A percentile compares a stretch with the other conserved stretches of the same genome.
Conservation (phyloP, 2,329 filamentous ascomycete species). For the Ophiostoma sp. region DNA sequence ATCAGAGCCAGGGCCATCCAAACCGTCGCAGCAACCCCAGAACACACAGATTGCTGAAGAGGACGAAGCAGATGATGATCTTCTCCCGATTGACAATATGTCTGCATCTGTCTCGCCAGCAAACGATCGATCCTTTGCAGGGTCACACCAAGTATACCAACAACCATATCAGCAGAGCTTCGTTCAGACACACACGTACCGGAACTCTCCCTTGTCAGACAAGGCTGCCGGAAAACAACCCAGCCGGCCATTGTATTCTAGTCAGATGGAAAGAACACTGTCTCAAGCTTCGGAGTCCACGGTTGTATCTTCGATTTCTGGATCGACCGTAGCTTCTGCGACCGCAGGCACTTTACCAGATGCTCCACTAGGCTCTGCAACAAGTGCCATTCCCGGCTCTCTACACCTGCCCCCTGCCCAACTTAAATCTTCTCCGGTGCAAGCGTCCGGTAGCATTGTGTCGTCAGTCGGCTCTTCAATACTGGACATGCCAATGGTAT, state of each 20-base stretch:
- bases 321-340: background rate
- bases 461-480: slow-evolving; percentile 13
- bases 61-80: slow-evolving; percentile 9
- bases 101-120: background rate
- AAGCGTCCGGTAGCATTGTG: background rate
- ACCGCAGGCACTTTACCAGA: background rate
- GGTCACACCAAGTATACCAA: background rate
- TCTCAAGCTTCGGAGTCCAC: slow-evolving; percentile 19
- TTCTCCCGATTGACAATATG: background rate
- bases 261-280: slow-evolving; percentile 19
- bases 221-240: slow-evolving; percentile 49
- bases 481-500: slow-evolving; percentile 19
- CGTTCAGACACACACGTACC: slow-evolving; percentile 4
- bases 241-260: slow-evolving; percentile 23
- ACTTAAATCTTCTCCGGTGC: background rate
- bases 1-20: slow-evolving; percentile 29
- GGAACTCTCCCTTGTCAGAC: slow-evolving; percentile 32
- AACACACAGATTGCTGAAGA: slow-evolving; percentile 19
- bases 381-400: background rate
- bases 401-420: background rate
- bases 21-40: background rate
- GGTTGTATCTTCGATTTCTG: slow-evolving; percentile 7
- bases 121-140: background rate
- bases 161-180: slow-evolving; percentile 20
- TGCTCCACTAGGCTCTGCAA: background rate